phyloP scores from a whole-genome alignment of 768 basidiomycete genomes.

The Lepiota venenata region DNA sequence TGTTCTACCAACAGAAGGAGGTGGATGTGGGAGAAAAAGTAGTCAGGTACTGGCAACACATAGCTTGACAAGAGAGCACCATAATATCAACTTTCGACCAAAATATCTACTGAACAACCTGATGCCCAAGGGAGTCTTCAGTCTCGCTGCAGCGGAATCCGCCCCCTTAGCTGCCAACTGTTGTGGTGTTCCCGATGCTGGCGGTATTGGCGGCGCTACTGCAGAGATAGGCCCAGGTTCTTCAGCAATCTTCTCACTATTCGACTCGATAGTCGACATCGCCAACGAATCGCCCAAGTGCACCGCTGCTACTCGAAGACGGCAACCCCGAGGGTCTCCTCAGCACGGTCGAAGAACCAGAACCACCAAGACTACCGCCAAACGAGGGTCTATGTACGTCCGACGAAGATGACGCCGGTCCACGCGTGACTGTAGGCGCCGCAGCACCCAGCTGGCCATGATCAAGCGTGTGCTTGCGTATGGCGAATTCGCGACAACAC shows the following conservation, averaged over 20 bases:
- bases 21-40: too few relatives aligned
- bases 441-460: conserved; percentile 76
- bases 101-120: too few relatives aligned
- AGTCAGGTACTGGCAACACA: too few relatives aligned
- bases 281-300: conserved; percentile 31
- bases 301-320: conserved; percentile 8
- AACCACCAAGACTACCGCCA: background rate
- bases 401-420: conserved; percentile 42
- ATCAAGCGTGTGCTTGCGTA: conserved; percentile 91
- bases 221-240: background rate
- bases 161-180: too few relatives aligned
- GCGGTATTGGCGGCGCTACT: too few relatives aligned
- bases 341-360: background rate
- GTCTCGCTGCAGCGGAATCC: too few relatives aligned
- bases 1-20: too few relatives aligned
- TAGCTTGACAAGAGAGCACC: too few relatives aligned
- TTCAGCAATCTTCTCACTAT: conserved; percentile 10
- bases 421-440: conserved; percentile 42
- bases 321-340: conserved; percentile 11
- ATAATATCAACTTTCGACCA: too few relatives aligned
- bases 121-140: too few relatives aligned
- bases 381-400: conserved; percentile 4
- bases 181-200: too few relatives aligned
- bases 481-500: conserved; percentile 86
- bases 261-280: conserved; percentile 34